Evolutionary conservation across 257 asterid species (phyloP), one percentile per base, ranked within the genome.

Genomic region (Solanum chiquidenum): DNA sequence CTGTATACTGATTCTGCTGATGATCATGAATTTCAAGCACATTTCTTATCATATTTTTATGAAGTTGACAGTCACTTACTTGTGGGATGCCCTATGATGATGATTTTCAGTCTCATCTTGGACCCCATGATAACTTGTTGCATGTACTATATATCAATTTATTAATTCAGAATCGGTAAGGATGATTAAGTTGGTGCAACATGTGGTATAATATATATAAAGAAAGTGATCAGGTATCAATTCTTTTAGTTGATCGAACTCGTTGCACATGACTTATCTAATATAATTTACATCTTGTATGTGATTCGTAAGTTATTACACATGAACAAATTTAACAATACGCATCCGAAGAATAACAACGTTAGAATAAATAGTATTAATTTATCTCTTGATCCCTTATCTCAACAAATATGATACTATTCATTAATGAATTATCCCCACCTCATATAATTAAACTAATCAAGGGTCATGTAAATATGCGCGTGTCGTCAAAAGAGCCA

Each of bases 61-160:
- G 86, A 82, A 82, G 44, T 4, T 49, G 86, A 82, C 86, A 82
- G 85, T 82, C 85, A 82, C 86, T 80, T 46, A 46, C 11, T 80
- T 5, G 20, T 49, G 85, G 42, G 85, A 80, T 80, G 85, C 69
- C 85, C 69, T 16, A 46, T 55, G 85, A 31, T 49, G 69, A 82
- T 82, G 86, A 82, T 49, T 52, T 69, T 31, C 14, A 82, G 31
- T 21, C 44, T 49, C 69, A 82, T 82, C 7, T 49, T 49, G 69
- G 69, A 82, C 86, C 86, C 86, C 86, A 9, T 49, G 21, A 49
- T 49, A 79, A 79, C 58, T 9, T 82, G 71, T 31, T 79, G 85
- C 85, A 44, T 79, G 69, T 82, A 82, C 86, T 31, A 31, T 40
- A n/a, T 76, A 76, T 10, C 31, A 49, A 29, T 49, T 49, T 49